A percentile compares a stretch with the other conserved stretches of the same genome.
phyloP scores from a whole-genome alignment of 2,329 filamentous ascomycete species.

The Botrytis squamosa region DNA sequence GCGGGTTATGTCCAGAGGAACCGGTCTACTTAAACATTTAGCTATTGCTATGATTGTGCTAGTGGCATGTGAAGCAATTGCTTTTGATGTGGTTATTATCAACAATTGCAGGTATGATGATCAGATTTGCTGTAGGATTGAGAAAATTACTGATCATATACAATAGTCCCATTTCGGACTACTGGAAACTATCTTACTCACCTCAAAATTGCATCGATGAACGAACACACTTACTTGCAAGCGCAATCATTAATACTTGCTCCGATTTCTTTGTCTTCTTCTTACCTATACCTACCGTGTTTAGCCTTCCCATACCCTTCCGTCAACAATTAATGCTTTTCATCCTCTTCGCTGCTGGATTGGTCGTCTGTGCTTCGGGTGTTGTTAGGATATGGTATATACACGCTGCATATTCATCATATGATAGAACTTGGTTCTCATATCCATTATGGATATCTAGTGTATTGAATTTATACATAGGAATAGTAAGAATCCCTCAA shows the following conservation, averaged over 20 bases:
- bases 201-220: constrained; percentile 48
- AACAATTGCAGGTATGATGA: constrained; percentile 43
- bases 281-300: constrained; percentile 49
- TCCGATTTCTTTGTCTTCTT: constrained; percentile 55
- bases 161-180: constrained; percentile 40
- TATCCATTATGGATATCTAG: constrained; percentile 40
- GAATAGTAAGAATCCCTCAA: constrained; percentile 40
- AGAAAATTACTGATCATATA: not conserved
- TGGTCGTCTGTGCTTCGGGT: constrained; percentile 45
- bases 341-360: constrained; percentile 49
- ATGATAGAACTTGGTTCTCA: constrained; percentile 41
- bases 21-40: constrained; percentile 37
- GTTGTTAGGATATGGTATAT: constrained; percentile 41
- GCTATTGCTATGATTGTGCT: constrained; percentile 38
- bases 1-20: constrained; percentile 41
- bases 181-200: constrained; percentile 40
- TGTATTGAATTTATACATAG: constrained; percentile 44
- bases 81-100: constrained; percentile 40
- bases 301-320: constrained; percentile 46
- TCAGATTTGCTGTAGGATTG: not conserved
- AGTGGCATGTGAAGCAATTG: constrained; percentile 36
- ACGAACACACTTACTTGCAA: constrained; percentile 49
- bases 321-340: constrained; percentile 49
- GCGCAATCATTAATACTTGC: constrained; percentile 57
- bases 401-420: constrained; percentile 32